phyloP scores from a whole-genome alignment of 2,329 filamentous ascomycete genomes.

The Orbilia blumenaviensis region DNA sequence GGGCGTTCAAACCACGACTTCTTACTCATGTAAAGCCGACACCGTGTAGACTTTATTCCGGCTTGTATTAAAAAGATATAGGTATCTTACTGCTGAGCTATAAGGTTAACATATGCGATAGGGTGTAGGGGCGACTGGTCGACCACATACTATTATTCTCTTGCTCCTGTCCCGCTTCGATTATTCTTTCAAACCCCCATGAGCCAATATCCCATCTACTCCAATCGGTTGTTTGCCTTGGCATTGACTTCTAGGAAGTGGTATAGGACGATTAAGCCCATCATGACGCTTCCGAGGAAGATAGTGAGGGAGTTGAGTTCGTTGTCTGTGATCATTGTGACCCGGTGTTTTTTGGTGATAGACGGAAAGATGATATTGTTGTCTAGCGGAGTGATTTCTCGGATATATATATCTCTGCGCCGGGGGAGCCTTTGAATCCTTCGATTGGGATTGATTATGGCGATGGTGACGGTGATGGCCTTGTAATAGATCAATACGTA shows the following conservation, averaged over 20 bases:
- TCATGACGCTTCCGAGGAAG: slow-evolving; percentile 86
- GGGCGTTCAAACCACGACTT: too few relatives aligned
- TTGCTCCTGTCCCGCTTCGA: background rate
- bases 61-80: too few relatives aligned
- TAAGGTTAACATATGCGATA: too few relatives aligned
- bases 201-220: background rate
- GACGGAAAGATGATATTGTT: background rate
- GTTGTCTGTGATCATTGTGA: slow-evolving; percentile 90
- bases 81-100: too few relatives aligned
- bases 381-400: too few relatives aligned
- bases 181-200: background rate
- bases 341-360: background rate
- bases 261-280: slow-evolving; percentile 93
- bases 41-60: too few relatives aligned
- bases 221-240: slow-evolving; percentile 64
- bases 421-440: too few relatives aligned
- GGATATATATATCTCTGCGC: too few relatives aligned
- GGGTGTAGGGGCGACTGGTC: too few relatives aligned
- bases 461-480: too few relatives aligned
- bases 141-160: background rate
- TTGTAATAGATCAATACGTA: too few relatives aligned
- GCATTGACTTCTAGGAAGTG: slow-evolving; percentile 96
- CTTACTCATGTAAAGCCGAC: too few relatives aligned
- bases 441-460: background rate
- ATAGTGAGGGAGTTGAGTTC: slow-evolving; percentile 91